Base-by-base conservation (phyloP, 192 early-diverging fungal genomes). In the Dispira parvispora region DNA sequence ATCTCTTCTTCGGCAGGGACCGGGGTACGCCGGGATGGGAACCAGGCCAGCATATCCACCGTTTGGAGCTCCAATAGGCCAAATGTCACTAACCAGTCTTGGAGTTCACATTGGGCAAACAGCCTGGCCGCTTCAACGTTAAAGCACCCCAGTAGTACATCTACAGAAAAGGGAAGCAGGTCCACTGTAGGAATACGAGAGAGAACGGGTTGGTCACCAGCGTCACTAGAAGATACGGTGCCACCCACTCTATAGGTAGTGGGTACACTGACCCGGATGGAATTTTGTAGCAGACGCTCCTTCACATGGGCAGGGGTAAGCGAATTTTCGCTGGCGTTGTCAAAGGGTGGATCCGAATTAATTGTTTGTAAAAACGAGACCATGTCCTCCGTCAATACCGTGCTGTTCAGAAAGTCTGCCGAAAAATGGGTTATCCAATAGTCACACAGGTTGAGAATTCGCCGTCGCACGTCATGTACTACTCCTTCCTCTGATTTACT, bases 401-500 rank as follows among this genome's bases (percentile, higher is more conserved):
- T 53, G 56, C 81, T 75, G 62, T 88, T 82, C 32, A 82, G 54
- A 60, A 88, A 83, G 63, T 88, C 86, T 49, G 71, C 67, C 66
- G 78, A 75, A 65, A 80, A 77, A 32, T 73, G 63, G 21, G 68
- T 64, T 14, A 84, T 65, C 86, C 86, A 88, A 64, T 82, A 80
- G 45, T 80, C 72, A 44, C 84, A 66, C 11, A 81, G 65, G 52
- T 81, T 75, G 9, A 88, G 67, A 18, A 80, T 62, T 18, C 66
- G 66, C 3, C 61, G 54, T 43, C 82, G 76, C 26, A 78, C 66
- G 23, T 43, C 49, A 9, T 72, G 55, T 16, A 73, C 62, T 44
- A 21, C 71, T 62, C 16, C 3, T 10, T 52, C 52, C 49, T 62
- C 58, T 1, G 38, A 52, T 26, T 55, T 25, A 20, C 43, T 23